These are phyloP conservation scores for Microbotryomycetes sp. DNA, from an alignment of 1,284 basidiomycete species.

Conservation along the genomic window DNA sequence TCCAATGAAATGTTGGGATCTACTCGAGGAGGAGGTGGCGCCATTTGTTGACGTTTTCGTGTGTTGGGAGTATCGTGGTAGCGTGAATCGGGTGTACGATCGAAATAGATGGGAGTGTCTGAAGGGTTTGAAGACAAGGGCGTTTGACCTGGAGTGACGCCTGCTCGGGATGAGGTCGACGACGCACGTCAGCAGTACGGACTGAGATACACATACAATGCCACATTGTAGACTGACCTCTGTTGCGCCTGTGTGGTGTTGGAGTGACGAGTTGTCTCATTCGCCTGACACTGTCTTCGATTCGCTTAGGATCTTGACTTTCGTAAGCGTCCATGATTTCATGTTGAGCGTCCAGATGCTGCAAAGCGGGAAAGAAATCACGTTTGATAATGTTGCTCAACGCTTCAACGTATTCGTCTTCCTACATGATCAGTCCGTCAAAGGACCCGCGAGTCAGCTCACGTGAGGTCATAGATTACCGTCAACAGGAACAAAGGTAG, in stretches of 20 bases:
- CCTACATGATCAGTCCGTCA: slow-evolving; percentile 39
- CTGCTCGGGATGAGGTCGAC: slow-evolving; percentile 46
- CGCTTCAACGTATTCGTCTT: slow-evolving; percentile 88
- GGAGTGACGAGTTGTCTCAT: slow-evolving; percentile 24
- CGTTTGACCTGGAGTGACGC: slow-evolving; percentile 16
- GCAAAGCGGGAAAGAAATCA: slow-evolving; percentile 92
- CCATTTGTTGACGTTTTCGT: background rate
- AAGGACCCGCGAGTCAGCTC: background rate
- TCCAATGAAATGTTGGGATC: slow-evolving; percentile 58
- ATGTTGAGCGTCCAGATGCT: slow-evolving; percentile 78
- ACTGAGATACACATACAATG: slow-evolving; percentile 2
- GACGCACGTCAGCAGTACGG: slow-evolving; percentile 49
- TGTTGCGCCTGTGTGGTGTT: background rate
- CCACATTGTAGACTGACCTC: slow-evolving; percentile 15
- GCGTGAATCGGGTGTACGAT: slow-evolving; percentile 11
- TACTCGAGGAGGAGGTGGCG: slow-evolving; percentile 5
- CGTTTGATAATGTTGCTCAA: slow-evolving; percentile 91
- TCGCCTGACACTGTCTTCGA: slow-evolving; percentile 24
- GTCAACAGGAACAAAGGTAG: background rate
- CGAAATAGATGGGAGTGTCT: slow-evolving; percentile 35
- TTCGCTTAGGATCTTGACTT: slow-evolving; percentile 6
- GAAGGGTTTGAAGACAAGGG: slow-evolving; percentile 42
- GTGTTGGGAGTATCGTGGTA: too few species aligned
- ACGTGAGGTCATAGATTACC: too few species aligned
- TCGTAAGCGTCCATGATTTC: slow-evolving; percentile 45